Conservation (phyloP, 768 basidiomycete genomes). For the Dioszegia aurantiaca region DNA sequence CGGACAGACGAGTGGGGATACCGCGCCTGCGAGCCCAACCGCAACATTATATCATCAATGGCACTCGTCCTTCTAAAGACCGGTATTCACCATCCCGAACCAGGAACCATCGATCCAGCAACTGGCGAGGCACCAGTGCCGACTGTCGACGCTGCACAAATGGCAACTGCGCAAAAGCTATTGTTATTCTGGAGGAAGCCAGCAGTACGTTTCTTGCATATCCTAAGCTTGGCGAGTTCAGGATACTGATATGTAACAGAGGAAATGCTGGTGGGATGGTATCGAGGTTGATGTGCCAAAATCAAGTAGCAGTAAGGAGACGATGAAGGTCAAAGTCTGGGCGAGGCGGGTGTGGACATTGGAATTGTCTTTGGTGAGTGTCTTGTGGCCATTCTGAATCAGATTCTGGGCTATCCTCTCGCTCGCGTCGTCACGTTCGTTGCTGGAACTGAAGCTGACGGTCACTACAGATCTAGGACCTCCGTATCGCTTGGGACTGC, state of each 20-base stretch:
- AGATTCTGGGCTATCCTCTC: too few relatives aligned
- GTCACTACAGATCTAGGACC: neutral
- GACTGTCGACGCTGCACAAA: conserved; percentile 83
- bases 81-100: conserved; percentile 74
- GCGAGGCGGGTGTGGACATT: conserved; percentile 97
- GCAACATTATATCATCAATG: conserved; percentile 97
- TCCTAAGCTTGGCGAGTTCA: neutral
- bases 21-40: conserved; percentile 87
- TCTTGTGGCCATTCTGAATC: too few relatives aligned
- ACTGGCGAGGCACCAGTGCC: conserved; percentile 55
- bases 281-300: conserved; percentile 79
- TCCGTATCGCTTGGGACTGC: too few relatives aligned
- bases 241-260: conserved; percentile 58
- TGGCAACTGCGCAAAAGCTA: conserved; percentile 96
- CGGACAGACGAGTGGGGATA: conserved; percentile 98
- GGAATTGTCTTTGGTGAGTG: conserved; percentile 81
- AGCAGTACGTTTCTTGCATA: conserved; percentile 69
- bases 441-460: neutral
- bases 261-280: conserved; percentile 99
- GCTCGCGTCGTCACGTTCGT: too few relatives aligned
- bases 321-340: conserved; percentile 80
- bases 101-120: conserved; percentile 28
- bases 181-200: conserved; percentile 98
- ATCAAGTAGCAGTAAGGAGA: conserved; percentile 55
- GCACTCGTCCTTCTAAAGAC: conserved; percentile 96